Base-by-base conservation (phyloP, 495 filamentous ascomycete species). In the Penicillium daleae region DNA sequence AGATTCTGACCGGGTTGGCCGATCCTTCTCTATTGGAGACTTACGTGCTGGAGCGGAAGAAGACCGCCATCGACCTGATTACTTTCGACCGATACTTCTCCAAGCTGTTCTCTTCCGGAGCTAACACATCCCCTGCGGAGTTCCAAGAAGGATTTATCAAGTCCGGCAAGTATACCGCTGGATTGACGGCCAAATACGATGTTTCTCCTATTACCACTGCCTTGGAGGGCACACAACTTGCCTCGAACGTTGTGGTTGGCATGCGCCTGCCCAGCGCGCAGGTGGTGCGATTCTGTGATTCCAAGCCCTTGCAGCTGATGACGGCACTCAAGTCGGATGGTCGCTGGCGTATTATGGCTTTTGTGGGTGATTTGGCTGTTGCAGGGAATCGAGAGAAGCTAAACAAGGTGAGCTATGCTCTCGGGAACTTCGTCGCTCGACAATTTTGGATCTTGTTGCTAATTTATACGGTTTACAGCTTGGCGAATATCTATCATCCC, bases 61-160 rank as follows among this genome's bases (percentile, higher is more conserved):
- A 83, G 64, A 86, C 88, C 19, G 90, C 90, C 2, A 78, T 83
- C n/a, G 83, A 90, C 54, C 73, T 95, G 39, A 90, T 93, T 62
- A 85, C 87, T 35, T 93, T 92, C 63, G 90, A 93, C 60, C 80
- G 86, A 0, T 78, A 82, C 61, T 92, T 89, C 65, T 81, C 89
- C 0, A 79, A 80, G 58, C 71, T 87, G 5, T 90, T 91, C 68
- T 86, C 83, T 6, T 74, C 77, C 3, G 70, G 78, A 69, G 59
- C 70, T 35, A 31, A 75, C 70, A 63, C 72, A 44, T 68, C 68
- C 10, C 64, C 78, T 4, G 72, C 74, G 27, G 69, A 81, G 33
- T 85, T 90, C 52, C 78, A 83, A 46, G 80, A 87, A 44, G 77
- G 81, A 12, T 90, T 91, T 63, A 75, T 86, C 46, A 76, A 86